Conservation (phyloP, 2,329 filamentous ascomycete genomes). For the Chaetomiaceae sp. region DNA sequence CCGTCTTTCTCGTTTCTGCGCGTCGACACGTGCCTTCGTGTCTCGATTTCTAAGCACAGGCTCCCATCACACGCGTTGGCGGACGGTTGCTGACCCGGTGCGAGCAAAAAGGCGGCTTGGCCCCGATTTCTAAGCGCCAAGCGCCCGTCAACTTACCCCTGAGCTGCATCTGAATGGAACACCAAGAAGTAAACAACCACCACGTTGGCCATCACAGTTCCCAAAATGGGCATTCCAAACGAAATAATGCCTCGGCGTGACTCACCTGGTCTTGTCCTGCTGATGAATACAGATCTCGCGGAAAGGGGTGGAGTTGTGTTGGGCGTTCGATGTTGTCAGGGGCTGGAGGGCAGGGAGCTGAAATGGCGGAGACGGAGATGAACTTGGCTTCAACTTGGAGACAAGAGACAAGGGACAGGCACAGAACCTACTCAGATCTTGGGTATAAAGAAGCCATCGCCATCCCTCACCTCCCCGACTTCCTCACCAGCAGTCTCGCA, state of each 20-base stretch:
- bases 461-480: too few relatives aligned
- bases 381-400: too few relatives aligned
- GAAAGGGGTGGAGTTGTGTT: background rate
- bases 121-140: conserved; percentile 17
- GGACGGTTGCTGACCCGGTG: conserved; percentile 7
- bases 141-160: background rate
- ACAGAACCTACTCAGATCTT: too few relatives aligned
- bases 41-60: conserved; percentile 8
- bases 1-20: background rate
- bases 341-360: background rate
- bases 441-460: too few relatives aligned
- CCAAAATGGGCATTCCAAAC: too few relatives aligned
- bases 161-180: background rate
- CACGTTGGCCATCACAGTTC: background rate
- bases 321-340: background rate
- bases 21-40: background rate
- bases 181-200: background rate
- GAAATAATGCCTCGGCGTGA: conserved; percentile 9
- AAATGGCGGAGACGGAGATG: background rate
- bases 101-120: background rate
- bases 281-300: background rate
- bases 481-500: background rate
- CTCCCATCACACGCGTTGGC: background rate
- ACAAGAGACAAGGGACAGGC: too few relatives aligned
- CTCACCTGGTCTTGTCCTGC: background rate